Base-by-base conservation (phyloP, 2,329 filamentous ascomycete species). In the Truncatella angustata region DNA sequence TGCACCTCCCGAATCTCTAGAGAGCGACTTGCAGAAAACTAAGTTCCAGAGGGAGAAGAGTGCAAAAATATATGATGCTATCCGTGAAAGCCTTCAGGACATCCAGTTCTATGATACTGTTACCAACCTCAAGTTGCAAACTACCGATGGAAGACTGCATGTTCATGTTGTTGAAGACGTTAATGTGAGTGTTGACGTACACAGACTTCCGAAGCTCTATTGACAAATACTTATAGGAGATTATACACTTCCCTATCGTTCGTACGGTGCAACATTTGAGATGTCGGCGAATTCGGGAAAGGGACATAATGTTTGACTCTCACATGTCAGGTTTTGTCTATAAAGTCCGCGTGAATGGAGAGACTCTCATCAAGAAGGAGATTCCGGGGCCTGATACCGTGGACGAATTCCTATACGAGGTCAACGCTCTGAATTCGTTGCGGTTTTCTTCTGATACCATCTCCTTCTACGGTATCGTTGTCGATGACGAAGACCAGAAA, bases 321-420 rank as follows among this genome's bases (percentile, higher is more conserved):
- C 94, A 99, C 73, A 84, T 97, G 68, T 97, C 93, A 20, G 94
- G 94, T 1, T 99, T 97, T 66, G 94, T 97, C 16, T 99, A 97
- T 78, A 96, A 95, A 67, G 91, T 99, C 52, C 80, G 75, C 12
- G 82, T 91, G 32, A 76, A 82, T 53, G 85, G 82, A 9, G 74
- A 79, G 52, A 74, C 84, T 2, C 87, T 91, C 62, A 96, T 99
- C 71, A 97, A 97, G 70, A 99, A 99, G 69, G 94, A 99, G 66
- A 97, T 99, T 14, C 94, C 94, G 1, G 92, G 93, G 1, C 93
- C 92, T 2, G 93, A 97, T 63, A 94, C 90, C 0, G 87, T 97
- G 18, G 93, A 97, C 56, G 94, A 97, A 67, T 99, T 99, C 64
- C 76, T 97, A 2, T 99, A 99, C 68, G 94, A 99, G 71, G 89